Evolutionary conservation across 2,329 filamentous ascomycete genomes (phyloP).

Genomic region (Rugonectria rugulosa): DNA sequence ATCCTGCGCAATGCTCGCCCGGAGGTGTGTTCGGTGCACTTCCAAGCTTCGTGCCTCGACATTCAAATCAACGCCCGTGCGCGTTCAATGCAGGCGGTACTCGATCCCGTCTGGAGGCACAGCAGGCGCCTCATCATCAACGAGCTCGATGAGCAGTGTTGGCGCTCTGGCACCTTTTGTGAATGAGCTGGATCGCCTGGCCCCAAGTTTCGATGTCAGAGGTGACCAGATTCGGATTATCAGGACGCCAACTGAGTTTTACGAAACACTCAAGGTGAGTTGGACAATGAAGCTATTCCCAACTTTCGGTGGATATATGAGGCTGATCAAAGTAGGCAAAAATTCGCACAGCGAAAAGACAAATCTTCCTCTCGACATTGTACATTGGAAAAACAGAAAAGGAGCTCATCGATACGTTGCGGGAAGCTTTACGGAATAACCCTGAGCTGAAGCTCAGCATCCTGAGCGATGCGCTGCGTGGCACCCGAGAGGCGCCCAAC

Average conservation of each 20-base stretch:
- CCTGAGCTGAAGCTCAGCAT: slow-evolving; percentile 84
- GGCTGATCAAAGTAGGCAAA: slow-evolving; percentile 64
- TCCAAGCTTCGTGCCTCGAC: slow-evolving; percentile 35
- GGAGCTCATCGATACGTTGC: slow-evolving; percentile 83
- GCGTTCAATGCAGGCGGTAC: slow-evolving; percentile 51
- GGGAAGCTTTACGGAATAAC: slow-evolving; percentile 76
- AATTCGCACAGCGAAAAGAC: slow-evolving; percentile 78
- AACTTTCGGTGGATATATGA: background rate
- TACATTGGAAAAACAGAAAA: slow-evolving; percentile 95
- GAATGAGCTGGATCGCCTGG: slow-evolving; percentile 83
- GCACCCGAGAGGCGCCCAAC: slow-evolving; percentile 87
- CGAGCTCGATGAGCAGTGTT: slow-evolving; percentile 28
- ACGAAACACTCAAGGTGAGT: slow-evolving; percentile 82
- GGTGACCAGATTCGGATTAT: slow-evolving; percentile 84
- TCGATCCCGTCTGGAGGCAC: slow-evolving; percentile 42
- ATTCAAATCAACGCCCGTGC: slow-evolving; percentile 38
- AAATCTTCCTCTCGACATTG: slow-evolving; percentile 93
- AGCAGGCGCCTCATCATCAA: slow-evolving; percentile 34
- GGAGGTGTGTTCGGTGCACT: slow-evolving; percentile 45
- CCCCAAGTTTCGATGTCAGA: slow-evolving; percentile 87
- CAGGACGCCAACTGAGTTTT: slow-evolving; percentile 85
- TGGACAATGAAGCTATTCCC: background rate
- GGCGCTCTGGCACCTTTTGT: slow-evolving; percentile 63
- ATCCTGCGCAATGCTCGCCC: slow-evolving; percentile 43
- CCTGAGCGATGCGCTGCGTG: slow-evolving; percentile 88